Evolutionary conservation across 2,329 filamentous ascomycete genomes (phyloP).

Genomic region (Aureobasidium mangrovei): DNA sequence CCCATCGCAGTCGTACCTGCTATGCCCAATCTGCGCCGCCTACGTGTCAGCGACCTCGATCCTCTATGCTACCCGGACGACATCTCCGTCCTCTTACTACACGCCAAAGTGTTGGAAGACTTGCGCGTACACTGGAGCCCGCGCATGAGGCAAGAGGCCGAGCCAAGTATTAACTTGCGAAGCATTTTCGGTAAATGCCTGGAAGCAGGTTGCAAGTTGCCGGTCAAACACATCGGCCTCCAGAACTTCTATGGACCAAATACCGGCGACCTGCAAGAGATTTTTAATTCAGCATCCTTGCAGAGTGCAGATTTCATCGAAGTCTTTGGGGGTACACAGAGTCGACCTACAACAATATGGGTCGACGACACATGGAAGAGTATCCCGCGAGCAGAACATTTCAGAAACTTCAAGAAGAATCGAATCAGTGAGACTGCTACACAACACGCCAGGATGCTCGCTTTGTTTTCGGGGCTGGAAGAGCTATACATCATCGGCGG

Average conservation of each 20-base stretch:
- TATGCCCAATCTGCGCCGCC: conserved; percentile 44
- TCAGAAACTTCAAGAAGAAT: conserved; percentile 21
- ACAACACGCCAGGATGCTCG: conserved; percentile 36
- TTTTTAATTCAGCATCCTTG: conserved; percentile 34
- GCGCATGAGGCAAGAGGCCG: conserved; percentile 50
- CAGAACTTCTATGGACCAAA: conserved; percentile 52
- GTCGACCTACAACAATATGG: conserved; percentile 23
- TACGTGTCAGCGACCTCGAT: conserved; percentile 52
- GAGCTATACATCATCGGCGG: conserved; percentile 44
- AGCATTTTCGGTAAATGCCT: conserved; percentile 49
- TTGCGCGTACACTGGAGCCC: conserved; percentile 53
- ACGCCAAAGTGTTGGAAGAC: conserved; percentile 46
- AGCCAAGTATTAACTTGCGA: conserved; percentile 47
- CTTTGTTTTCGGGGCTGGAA: conserved; percentile 38
- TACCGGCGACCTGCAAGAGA: conserved; percentile 36
- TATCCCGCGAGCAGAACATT: conserved; percentile 3
- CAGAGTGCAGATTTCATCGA: conserved; percentile 47
- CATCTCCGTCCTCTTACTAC: conserved; percentile 46
- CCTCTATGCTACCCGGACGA: conserved; percentile 57
- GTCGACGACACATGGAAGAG: conserved; percentile 20
- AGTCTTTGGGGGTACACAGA: conserved; percentile 46
- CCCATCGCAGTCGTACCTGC: conserved; percentile 49
- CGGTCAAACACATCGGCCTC: conserved; percentile 43
- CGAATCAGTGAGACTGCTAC: conserved; percentile 21
- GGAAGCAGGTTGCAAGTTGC: conserved; percentile 37